These are phyloP conservation scores for Brassica carinata DNA, from an alignment of 345 rosid species.

Conservation along the genomic window DNA sequence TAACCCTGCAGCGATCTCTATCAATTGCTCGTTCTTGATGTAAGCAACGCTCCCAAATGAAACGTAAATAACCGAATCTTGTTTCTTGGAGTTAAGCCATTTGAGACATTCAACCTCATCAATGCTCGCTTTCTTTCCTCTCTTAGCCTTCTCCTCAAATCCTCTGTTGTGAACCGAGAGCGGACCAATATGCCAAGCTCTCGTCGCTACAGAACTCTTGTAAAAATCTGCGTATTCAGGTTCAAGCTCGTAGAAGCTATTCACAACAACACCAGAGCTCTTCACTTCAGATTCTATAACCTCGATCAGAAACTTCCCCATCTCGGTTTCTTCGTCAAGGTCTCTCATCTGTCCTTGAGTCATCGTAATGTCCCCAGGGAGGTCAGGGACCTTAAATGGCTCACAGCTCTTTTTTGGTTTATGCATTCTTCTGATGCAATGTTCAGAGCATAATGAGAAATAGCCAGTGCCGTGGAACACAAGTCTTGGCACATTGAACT, in stretches of 20 bases:
- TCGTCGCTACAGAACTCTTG: constrained; percentile 11
- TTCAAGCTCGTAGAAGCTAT: constrained; percentile 78
- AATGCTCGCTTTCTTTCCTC: constrained; percentile 40
- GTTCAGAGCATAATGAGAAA: constrained; percentile 39
- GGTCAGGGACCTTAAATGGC: constrained; percentile 39
- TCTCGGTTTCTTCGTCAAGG: neutral
- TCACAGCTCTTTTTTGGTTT: constrained; percentile 46
- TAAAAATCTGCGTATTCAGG: constrained; percentile 53
- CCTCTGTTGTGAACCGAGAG: constrained; percentile 33
- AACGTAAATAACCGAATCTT: constrained; percentile 53
- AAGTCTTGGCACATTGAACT: constrained; percentile 50
- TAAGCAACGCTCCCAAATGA: constrained; percentile 54
- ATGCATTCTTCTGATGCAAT: constrained; percentile 29
- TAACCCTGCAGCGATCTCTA: constrained; percentile 33
- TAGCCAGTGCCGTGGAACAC: constrained; percentile 56
- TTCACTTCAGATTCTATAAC: constrained; percentile 41
- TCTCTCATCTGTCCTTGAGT: constrained; percentile 42
- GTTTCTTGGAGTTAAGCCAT: constrained; percentile 60
- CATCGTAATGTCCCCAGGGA: constrained; percentile 46
- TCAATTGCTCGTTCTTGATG: constrained; percentile 34
- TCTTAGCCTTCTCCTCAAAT: constrained; percentile 44
- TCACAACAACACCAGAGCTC: constrained; percentile 64
- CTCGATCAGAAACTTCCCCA: constrained; percentile 24
- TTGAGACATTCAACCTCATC: constrained; percentile 41
- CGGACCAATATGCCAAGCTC: constrained; percentile 31